Conservation (phyloP, 768 basidiomycete genomes). For the Suillus paluster region DNA sequence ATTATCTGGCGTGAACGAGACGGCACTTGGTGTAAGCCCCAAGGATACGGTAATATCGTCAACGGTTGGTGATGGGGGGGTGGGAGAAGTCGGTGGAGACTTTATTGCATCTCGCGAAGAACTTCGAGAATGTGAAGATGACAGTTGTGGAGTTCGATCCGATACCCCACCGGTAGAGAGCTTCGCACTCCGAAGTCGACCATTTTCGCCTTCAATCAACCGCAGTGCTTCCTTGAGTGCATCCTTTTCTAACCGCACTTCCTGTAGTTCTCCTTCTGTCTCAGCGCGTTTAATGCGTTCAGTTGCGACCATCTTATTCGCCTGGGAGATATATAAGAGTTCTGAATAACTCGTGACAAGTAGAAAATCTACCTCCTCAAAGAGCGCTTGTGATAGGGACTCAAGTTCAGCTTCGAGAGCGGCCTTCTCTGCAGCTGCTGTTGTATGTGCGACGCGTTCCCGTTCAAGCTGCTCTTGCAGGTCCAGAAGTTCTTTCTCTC, state of each 20-base stretch:
- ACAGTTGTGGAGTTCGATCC: slow-evolving; percentile 8
- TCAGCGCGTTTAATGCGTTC: slow-evolving; percentile 77
- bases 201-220: slow-evolving; percentile 72
- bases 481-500: slow-evolving; percentile 51
- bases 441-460: slow-evolving; percentile 60
- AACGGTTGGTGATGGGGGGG: neutral
- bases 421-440: slow-evolving; percentile 57
- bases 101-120: slow-evolving; percentile 14
- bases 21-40: neutral
- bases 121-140: slow-evolving; percentile 10
- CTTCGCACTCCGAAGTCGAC: slow-evolving; percentile 30
- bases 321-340: slow-evolving; percentile 47
- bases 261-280: slow-evolving; percentile 72
- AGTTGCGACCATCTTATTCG: slow-evolving; percentile 86
- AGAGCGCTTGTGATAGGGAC: slow-evolving; percentile 78
- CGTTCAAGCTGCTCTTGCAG: slow-evolving; percentile 57
- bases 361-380: slow-evolving; percentile 69
- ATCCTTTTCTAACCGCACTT: slow-evolving; percentile 56
- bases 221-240: slow-evolving; percentile 70
- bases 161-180: slow-evolving; percentile 7
- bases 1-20: slow-evolving; percentile 10
- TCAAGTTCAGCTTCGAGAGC: slow-evolving; percentile 80
- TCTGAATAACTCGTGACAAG: slow-evolving; percentile 1
- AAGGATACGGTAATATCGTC: neutral
- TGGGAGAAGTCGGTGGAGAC: slow-evolving; percentile 6